Percentiles rank a stretch among this genome's conserved stretches.
Conservation (phyloP, 140 eudicot genomes). For the Senecio squalidus region DNA sequence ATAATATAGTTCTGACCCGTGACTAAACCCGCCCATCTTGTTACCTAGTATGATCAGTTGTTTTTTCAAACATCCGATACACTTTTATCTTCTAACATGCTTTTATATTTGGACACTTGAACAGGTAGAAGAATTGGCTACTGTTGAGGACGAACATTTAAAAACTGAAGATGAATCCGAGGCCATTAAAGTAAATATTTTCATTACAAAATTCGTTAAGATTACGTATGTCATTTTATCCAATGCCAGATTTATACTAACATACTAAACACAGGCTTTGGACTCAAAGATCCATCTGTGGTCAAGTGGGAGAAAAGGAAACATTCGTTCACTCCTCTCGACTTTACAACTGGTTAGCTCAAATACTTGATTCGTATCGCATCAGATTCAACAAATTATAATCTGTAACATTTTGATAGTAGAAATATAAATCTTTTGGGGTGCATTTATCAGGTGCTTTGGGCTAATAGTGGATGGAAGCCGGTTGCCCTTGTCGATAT, state of each 20-base stretch:
- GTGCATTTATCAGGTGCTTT: slow-evolving; percentile 57
- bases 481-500: slow-evolving; percentile 78
- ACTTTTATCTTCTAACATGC: too few species aligned
- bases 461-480: slow-evolving; percentile 94
- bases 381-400: background rate
- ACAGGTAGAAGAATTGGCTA: slow-evolving; percentile 58
- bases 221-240: background rate
- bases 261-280: slow-evolving; percentile 40
- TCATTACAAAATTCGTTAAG: background rate
- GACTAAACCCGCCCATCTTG: too few species aligned
- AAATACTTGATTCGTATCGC: background rate
- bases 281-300: slow-evolving; percentile 70
- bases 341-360: slow-evolving; percentile 81
- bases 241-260: background rate
- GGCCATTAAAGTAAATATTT: slow-evolving; percentile 37
- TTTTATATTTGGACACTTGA: background rate
- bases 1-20: too few species aligned
- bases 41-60: too few species aligned
- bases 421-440: background rate
- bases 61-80: too few species aligned
- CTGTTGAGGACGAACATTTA: slow-evolving; percentile 25
- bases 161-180: slow-evolving; percentile 32
- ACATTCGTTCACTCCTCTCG: slow-evolving; percentile 86
- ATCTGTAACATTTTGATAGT: too few species aligned
- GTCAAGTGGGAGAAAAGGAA: slow-evolving; percentile 91